Conservation (phyloP, 768 basidiomycete species). For the Botryobasidium botryosum region DNA sequence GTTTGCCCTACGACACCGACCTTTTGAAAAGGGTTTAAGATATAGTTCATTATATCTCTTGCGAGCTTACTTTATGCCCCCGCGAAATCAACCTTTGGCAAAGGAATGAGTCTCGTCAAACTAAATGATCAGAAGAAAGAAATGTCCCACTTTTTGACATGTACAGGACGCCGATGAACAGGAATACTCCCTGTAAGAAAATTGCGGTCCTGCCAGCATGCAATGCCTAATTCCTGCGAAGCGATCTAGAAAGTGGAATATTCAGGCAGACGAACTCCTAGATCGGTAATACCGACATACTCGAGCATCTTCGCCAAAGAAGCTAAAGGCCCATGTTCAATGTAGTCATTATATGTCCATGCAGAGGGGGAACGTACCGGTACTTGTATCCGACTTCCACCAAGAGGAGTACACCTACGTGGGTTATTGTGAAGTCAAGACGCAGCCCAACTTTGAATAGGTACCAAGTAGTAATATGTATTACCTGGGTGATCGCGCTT, state of each 20-base stretch:
- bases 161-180: slow-evolving; percentile 31
- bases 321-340: slow-evolving; percentile 20
- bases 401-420: slow-evolving; percentile 54
- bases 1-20: slow-evolving; percentile 60
- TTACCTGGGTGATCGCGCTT: slow-evolving; percentile 12
- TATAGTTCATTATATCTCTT: not conserved
- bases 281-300: slow-evolving; percentile 20
- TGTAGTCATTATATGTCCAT: not conserved
- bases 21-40: not conserved
- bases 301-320: slow-evolving; percentile 74
- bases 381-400: slow-evolving; percentile 76
- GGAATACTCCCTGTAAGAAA: slow-evolving; percentile 65
- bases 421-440: no score
- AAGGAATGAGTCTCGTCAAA: not conserved
- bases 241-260: slow-evolving; percentile 33
- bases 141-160: slow-evolving; percentile 11
- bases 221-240: slow-evolving; percentile 61
- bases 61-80: slow-evolving; percentile 45
- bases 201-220: slow-evolving; percentile 52
- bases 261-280: not conserved
- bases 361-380: slow-evolving; percentile 14
- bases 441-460: no score
- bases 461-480: no score
- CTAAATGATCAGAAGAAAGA: slow-evolving; percentile 14
- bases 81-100: slow-evolving; percentile 44